phyloP scores from a whole-genome alignment of 148 eudicot genomes.

The Vaccinium macrocarpon region DNA sequence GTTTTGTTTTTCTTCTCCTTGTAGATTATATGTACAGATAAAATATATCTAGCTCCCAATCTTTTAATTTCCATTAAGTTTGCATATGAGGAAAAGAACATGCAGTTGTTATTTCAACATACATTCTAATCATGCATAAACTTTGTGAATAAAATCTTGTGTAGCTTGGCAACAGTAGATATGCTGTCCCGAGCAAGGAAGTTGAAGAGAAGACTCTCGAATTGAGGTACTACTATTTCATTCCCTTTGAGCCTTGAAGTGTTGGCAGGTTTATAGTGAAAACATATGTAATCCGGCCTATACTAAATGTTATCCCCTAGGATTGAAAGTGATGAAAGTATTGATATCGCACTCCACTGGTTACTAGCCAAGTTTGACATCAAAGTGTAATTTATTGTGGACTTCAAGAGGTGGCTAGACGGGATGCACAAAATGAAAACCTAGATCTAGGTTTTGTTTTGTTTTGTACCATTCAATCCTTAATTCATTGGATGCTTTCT shows the following conservation, averaged over 20 bases:
- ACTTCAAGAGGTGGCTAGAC: not conserved
- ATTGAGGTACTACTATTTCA: slow-evolving; percentile 26
- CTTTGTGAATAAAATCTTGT: not conserved
- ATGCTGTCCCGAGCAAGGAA: slow-evolving; percentile 27
- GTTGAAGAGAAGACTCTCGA: slow-evolving; percentile 27
- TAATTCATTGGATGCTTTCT: not conserved
- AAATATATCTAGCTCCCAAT: too few relatives aligned
- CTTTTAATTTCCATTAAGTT: not conserved
- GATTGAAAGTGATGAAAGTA: not conserved
- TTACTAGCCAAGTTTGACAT: not conserved
- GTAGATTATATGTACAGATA: too few relatives aligned
- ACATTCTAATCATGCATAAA: not conserved
- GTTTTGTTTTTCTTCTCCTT: not conserved
- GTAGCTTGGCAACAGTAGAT: slow-evolving; percentile 19
- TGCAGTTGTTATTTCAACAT: not conserved
- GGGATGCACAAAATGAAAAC: not conserved
- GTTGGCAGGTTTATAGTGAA: not conserved
- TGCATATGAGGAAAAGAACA: not conserved
- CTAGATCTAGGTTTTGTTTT: too few relatives aligned
- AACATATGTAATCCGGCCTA: not conserved
- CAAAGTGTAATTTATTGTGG: not conserved
- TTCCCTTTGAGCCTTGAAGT: not conserved
- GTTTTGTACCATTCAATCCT: too few relatives aligned
- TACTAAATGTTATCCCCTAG: not conserved
- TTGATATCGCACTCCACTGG: not conserved